phyloP scores from a whole-genome alignment of 139 green algal species.

The Chlorella sp. region DNA sequence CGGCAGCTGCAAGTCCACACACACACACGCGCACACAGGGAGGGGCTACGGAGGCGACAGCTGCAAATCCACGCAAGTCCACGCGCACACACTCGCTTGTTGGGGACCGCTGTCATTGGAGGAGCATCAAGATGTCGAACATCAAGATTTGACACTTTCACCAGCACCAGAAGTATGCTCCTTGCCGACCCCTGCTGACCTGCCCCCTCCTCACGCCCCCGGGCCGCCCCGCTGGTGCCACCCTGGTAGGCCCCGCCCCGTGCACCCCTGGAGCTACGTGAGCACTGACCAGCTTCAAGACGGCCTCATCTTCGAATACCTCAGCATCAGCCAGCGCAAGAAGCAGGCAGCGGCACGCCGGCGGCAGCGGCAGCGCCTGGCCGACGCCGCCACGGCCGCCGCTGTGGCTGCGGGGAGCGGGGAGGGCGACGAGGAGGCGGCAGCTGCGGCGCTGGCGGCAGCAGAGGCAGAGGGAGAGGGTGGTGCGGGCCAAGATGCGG shows the following conservation, averaged over 20 bases:
- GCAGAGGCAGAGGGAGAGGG: not conserved
- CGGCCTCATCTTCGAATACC: slow-evolving; percentile 7
- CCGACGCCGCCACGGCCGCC: not conserved
- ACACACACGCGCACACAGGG: not conserved
- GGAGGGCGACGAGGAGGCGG: not conserved
- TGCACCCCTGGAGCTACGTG: slow-evolving; percentile 32
- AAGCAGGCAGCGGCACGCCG: not conserved
- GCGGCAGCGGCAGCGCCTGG: not conserved
- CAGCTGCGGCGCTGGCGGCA: not conserved
- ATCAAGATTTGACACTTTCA: no score
- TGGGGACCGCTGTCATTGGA: no score
- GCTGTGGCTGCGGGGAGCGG: not conserved
- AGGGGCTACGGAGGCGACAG: not conserved
- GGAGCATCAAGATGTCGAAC: no score
- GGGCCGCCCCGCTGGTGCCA: no score
- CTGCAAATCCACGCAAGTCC: not conserved
- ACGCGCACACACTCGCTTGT: not conserved
- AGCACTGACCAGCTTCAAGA: slow-evolving; percentile 35
- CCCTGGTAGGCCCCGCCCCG: not conserved
- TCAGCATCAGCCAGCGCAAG: slow-evolving; percentile 14
- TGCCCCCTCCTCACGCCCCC: no score
- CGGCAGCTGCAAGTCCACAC: not conserved
- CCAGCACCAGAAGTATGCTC: not conserved
- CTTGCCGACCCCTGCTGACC: no score
- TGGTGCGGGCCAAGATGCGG: not conserved